phyloP scores from a whole-genome alignment of 2,329 filamentous ascomycete species.

The Cladophialophora chaetospira region DNA sequence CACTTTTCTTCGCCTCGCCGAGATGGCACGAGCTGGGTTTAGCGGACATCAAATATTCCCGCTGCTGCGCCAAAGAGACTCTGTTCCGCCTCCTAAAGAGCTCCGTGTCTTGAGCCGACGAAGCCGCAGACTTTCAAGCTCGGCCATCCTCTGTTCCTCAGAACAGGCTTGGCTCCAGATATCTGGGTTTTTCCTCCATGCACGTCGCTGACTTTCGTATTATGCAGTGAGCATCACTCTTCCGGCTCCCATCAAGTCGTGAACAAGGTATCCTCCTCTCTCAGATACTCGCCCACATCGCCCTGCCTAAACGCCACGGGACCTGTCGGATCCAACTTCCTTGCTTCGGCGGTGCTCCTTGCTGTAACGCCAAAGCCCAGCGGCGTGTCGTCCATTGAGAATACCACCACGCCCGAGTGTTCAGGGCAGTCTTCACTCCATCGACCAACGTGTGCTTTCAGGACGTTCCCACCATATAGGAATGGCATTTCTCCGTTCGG shows the following conservation, averaged over 20 bases:
- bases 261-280: constrained; percentile 72
- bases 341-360: constrained; percentile 79
- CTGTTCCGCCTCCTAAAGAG: too few species aligned
- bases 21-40: too few species aligned
- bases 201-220: too few species aligned
- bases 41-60: too few species aligned
- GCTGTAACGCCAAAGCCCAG: constrained; percentile 88
- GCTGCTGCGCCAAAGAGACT: too few species aligned
- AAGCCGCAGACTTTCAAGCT: too few species aligned
- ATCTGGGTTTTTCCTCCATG: too few species aligned
- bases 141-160: too few species aligned
- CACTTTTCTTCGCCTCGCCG: too few species aligned
- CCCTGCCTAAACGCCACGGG: constrained; percentile 89
- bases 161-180: too few species aligned
- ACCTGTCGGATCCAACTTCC: constrained; percentile 84
- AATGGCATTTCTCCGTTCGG: constrained; percentile 97
- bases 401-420: constrained; percentile 87
- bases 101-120: too few species aligned
- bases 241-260: constrained; percentile 47
- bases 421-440: constrained; percentile 92
- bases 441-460: constrained; percentile 78
- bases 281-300: constrained; percentile 91
- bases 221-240: not conserved
- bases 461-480: constrained; percentile 87
- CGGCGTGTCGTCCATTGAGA: constrained; percentile 88